phyloP scores from a whole-genome alignment of 1,284 basidiomycete species.

The Apiotrichum veenhuisii region DNA sequence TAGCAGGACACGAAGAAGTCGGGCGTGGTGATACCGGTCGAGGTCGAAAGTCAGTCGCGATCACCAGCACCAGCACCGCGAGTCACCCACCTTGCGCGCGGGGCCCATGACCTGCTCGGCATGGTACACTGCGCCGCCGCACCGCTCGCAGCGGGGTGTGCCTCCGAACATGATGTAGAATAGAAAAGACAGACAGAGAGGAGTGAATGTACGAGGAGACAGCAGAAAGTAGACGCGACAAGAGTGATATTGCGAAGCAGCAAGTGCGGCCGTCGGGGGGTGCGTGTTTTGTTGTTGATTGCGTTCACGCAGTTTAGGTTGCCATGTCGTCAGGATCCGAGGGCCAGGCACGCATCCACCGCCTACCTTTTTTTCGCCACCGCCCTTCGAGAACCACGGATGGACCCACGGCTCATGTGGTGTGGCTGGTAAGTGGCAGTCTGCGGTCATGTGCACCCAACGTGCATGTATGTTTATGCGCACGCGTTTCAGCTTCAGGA shows the following conservation, averaged over 20 bases:
- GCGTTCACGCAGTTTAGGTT: too few species aligned
- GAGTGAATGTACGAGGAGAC: background rate
- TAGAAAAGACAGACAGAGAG: background rate
- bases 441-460: too few species aligned
- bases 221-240: background rate
- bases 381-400: too few species aligned
- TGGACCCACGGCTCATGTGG: too few species aligned
- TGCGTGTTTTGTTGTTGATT: background rate
- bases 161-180: constrained; percentile 27
- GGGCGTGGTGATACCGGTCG: background rate
- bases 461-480: too few species aligned
- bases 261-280: too few species aligned
- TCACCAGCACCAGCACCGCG: background rate
- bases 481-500: too few species aligned
- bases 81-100: constrained; percentile 39
- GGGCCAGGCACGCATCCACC: too few species aligned
- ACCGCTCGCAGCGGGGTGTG: constrained; percentile 45
- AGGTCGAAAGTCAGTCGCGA: background rate
- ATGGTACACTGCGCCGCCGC: constrained; percentile 46
- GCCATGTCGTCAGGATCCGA: too few species aligned
- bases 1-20: background rate
- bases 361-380: too few species aligned
- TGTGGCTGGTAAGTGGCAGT: too few species aligned
- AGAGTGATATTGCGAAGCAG: too few species aligned
- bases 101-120: constrained; percentile 51